These are phyloP conservation scores for Colletotrichum graminicola DNA, from an alignment of 2,329 filamentous ascomycete species.

Conservation along the genomic window DNA sequence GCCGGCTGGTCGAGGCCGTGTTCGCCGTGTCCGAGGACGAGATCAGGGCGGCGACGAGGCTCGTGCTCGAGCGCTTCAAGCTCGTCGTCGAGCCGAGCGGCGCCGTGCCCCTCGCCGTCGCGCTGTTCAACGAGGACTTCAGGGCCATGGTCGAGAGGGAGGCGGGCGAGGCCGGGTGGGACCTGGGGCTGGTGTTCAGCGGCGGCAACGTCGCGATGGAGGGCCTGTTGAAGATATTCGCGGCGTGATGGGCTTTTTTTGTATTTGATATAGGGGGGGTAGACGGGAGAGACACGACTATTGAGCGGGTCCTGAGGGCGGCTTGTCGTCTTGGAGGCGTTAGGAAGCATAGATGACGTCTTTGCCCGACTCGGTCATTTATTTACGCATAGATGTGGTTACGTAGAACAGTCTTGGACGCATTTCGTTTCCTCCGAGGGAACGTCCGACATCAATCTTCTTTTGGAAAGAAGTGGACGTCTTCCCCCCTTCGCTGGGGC, in stretches of 20 bases:
- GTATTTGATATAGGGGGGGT: not conserved
- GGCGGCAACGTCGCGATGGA: constrained; percentile 72
- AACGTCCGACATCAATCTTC: not conserved
- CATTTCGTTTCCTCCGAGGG: not conserved
- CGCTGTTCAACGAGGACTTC: constrained; percentile 89
- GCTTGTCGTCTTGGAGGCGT: not conserved
- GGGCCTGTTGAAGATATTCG: constrained; percentile 65
- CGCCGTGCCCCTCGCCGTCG: constrained; percentile 85
- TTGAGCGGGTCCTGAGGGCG: no score
- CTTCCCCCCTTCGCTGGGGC: not conserved
- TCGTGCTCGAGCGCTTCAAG: constrained; percentile 91
- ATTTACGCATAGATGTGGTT: not conserved
- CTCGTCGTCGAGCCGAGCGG: constrained; percentile 90
- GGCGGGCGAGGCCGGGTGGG: constrained; percentile 80
- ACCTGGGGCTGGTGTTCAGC: constrained; percentile 70
- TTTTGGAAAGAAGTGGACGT: not conserved
- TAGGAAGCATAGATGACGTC: not conserved
- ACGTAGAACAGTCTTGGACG: not conserved
- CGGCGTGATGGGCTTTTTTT: constrained; percentile 11
- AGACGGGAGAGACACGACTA: no score
- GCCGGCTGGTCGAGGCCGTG: constrained; percentile 76
- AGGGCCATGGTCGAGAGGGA: constrained; percentile 76
- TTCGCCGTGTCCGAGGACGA: constrained; percentile 83
- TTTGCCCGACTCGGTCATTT: not conserved
- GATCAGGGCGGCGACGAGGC: constrained; percentile 79